phyloP scores from a whole-genome alignment of 2,329 filamentous ascomycete species.

The Exophiala calicioides region DNA sequence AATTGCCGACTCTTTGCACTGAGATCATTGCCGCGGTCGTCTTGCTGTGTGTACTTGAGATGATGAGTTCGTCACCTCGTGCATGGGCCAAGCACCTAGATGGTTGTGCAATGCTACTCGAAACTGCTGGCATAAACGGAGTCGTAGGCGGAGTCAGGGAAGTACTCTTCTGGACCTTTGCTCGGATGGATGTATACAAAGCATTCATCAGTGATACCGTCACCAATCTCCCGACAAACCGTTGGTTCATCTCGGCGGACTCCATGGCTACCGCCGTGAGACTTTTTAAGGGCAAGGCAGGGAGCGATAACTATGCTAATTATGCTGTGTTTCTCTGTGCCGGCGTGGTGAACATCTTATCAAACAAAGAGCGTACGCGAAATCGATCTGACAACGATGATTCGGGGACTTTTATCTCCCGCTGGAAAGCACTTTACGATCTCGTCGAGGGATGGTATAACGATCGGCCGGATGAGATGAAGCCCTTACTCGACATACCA shows the following conservation, averaged over 20 bases:
- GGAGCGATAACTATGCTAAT: too few species aligned
- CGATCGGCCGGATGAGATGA: slow-evolving; percentile 50
- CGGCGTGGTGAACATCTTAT: too few species aligned
- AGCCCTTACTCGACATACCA: slow-evolving; percentile 45
- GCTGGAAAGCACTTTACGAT: slow-evolving; percentile 53
- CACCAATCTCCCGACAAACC: slow-evolving; percentile 35
- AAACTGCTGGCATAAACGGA: slow-evolving; percentile 54
- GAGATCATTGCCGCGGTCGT: slow-evolving; percentile 57
- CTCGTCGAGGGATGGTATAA: slow-evolving; percentile 52
- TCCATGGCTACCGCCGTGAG: too few species aligned
- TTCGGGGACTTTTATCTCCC: not conserved
- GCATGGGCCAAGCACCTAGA: slow-evolving; percentile 59
- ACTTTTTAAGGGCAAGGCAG: too few species aligned
- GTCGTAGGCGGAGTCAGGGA: slow-evolving; percentile 53
- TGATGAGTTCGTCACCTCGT: slow-evolving; percentile 51
- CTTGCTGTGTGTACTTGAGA: slow-evolving; percentile 57
- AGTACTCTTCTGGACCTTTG: slow-evolving; percentile 61
- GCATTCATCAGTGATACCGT: slow-evolving; percentile 51
- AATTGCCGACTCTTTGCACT: slow-evolving; percentile 51
- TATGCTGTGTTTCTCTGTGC: too few species aligned
- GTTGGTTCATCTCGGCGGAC: too few species aligned
- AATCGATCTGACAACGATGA: too few species aligned
- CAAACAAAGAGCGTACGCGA: too few species aligned
- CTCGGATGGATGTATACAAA: slow-evolving; percentile 59
- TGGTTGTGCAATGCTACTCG: slow-evolving; percentile 57